Base-by-base conservation (phyloP, 2,329 filamentous ascomycete species). In the Drechmeria coniospora region DNA sequence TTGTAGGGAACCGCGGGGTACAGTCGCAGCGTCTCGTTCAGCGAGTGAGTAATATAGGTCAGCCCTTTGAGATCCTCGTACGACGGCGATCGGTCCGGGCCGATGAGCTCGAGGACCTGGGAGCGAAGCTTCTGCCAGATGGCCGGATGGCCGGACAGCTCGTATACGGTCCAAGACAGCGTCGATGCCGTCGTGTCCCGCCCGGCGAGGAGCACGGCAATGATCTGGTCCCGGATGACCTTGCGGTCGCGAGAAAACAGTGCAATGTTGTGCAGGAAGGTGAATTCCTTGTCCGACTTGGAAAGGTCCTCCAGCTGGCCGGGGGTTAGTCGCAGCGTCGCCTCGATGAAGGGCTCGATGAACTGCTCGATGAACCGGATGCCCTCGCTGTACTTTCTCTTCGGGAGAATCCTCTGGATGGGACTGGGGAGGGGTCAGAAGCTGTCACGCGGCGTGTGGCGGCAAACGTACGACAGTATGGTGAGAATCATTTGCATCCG, bases 61-160 rank as follows among this genome's bases (percentile, higher is more conserved):
- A 93, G 92, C 37, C 65, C 65, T 59, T 92, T 93, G 32, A 93
- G 63, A 45, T 92, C 70, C n/a, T 71, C 65, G 48, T 92, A 92
- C 0, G 76, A 81, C 0, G 75, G 74, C 6, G 61, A 55, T 8
- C 64, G 54, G 10, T 69, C 56, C 7, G 65, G 49, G 1, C 83
- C 84, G 3, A 93, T 65, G 0, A 59, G 59, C 2, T 62, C 46
- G 11, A 74, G 48, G 43, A 93, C 82, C 49, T 92, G 81, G 12
- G 58, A 51, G 13, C 83, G 72, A 26, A 94, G 62, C 47, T 72
- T 79, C 26, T 57, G 49, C 9, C 82, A 69, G 3, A 73, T 63
- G 3, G 68, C 56, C 0, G 82, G 82, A 37, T 79, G 64, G 11
- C 72, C 68, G 18, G 75, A 68, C 3, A 94, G 63, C 51, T 92